phyloP scores from a whole-genome alignment of 768 basidiomycete species.

The Naganishia antarctica region DNA sequence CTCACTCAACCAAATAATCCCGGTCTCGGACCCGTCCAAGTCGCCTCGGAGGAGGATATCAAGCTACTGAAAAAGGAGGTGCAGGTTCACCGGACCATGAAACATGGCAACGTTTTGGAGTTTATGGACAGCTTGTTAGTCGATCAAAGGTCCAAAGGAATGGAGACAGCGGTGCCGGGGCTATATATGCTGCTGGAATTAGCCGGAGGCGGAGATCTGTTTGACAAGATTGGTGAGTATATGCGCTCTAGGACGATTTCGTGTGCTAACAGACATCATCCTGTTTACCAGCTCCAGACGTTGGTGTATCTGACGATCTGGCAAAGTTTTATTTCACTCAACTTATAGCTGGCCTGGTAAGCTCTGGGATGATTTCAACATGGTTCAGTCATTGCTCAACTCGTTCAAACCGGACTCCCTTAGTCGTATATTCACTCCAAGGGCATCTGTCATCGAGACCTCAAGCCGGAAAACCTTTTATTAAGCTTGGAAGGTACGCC shows the following conservation, averaged over 20 bases:
- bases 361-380: constrained; percentile 37
- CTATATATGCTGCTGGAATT: constrained; percentile 90
- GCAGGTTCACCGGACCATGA: constrained; percentile 64
- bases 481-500: constrained; percentile 67
- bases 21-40: constrained; percentile 6
- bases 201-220: constrained; percentile 88
- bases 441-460: constrained; percentile 91
- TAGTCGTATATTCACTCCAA: constrained; percentile 78
- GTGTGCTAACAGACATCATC: background rate
- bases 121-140: constrained; percentile 74
- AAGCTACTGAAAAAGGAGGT: constrained; percentile 89
- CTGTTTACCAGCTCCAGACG: constrained; percentile 77
- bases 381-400: background rate
- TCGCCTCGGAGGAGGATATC: constrained; percentile 40
- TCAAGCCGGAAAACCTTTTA: constrained; percentile 94
- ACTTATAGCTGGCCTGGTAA: constrained; percentile 72
- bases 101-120: constrained; percentile 73
- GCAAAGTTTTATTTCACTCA: constrained; percentile 89
- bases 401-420: background rate
- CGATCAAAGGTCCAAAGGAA: background rate
- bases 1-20: background rate
- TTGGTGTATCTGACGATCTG: constrained; percentile 77
- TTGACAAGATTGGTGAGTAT: constrained; percentile 90
- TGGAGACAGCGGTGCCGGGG: constrained; percentile 62
- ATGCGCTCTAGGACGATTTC: background rate